Evolutionary conservation across 176 grass and related monocot genomes (phyloP), one percentile per base, ranked within the genome.

Genomic region (Oryza rufipogon): DNA sequence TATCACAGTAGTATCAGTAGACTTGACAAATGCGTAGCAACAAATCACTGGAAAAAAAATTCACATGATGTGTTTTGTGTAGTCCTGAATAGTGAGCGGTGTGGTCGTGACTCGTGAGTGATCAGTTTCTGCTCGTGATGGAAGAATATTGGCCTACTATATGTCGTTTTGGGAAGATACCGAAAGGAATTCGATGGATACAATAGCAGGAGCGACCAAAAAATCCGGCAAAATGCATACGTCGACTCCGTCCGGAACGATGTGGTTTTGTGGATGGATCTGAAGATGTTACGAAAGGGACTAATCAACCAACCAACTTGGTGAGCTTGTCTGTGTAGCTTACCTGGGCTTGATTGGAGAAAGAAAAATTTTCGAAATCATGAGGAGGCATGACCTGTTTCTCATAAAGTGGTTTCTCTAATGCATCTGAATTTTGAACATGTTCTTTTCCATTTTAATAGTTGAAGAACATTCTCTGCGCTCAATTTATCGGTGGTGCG

Each of bases 231-330:
- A 52, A 39, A 52, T 14, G 82, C 39, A 19, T 14, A 71, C 39
- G 77, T 77, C 82, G 17, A 33, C 33, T 0, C 66, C 7, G 3
- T 0, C 66, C 12, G 3, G 65, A 64, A 1, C 22, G 42, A 81
- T 36, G 73, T 25, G 11, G n/a, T 52, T 49, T 52, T 2, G 2
- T 11, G 48, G 66, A 58, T 71, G 72, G 66, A 4, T 52, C 33
- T 58, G 17, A 67, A 66, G 10, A 52, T 56, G 51, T 25, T 52
- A 34, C 1, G 88, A 86, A 68, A 83, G 68, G 3, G 67, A 86
- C 83, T 46, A 68, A 64, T 83, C 10, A 73, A 44, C 48, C 14
- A 72, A 78, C 14, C 14, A 72, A 78, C 56, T 77, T 22, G 39
- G 14, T 25, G 30, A 0, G 3, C 0, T 52, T 70, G n/a, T 54